Conservation (phyloP, 257 asterid species). For the Rubia yunnanensis region DNA sequence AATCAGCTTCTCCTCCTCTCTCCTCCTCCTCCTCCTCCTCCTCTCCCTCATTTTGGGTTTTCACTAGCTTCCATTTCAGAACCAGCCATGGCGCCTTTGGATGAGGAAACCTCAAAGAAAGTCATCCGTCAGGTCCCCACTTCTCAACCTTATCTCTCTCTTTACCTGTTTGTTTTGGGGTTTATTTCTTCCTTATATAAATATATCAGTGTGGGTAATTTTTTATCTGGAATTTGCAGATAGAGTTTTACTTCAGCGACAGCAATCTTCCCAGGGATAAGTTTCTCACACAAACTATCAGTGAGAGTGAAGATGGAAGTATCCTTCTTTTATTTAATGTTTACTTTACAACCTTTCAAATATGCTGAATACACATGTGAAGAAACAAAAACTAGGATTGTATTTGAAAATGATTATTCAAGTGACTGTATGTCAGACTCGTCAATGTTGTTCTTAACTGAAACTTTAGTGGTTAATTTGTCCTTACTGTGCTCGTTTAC, state of each 20-base stretch:
- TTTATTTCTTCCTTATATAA: background rate
- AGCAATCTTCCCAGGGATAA: constrained; percentile 91
- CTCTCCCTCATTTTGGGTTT: background rate
- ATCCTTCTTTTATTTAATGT: constrained; percentile 36
- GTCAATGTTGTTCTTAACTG: constrained; percentile 42
- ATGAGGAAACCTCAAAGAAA: constrained; percentile 71
- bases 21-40: background rate
- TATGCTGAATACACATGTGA: background rate
- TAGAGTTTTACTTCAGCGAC: constrained; percentile 93
- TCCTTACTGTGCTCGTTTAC: constrained; percentile 70
- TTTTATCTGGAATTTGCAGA: constrained; percentile 34
- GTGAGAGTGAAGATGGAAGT: constrained; percentile 85
- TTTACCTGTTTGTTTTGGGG: background rate
- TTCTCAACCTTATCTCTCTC: background rate
- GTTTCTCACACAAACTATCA: constrained; percentile 53
- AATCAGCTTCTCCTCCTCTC: constrained; percentile 11
- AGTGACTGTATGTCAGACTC: background rate
- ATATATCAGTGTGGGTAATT: background rate
- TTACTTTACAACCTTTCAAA: background rate
- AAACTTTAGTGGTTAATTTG: constrained; percentile 66
- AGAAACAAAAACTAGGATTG: background rate
- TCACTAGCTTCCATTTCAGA: constrained; percentile 1
- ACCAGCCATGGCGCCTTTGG: constrained; percentile 47
- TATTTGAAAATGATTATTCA: background rate
- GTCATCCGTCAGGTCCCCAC: constrained; percentile 75